Evolutionary conservation across 1,139 yeast genomes (phyloP), one percentile per base, ranked within the genome.

Genomic region (Tardiomyces blankii): DNA sequence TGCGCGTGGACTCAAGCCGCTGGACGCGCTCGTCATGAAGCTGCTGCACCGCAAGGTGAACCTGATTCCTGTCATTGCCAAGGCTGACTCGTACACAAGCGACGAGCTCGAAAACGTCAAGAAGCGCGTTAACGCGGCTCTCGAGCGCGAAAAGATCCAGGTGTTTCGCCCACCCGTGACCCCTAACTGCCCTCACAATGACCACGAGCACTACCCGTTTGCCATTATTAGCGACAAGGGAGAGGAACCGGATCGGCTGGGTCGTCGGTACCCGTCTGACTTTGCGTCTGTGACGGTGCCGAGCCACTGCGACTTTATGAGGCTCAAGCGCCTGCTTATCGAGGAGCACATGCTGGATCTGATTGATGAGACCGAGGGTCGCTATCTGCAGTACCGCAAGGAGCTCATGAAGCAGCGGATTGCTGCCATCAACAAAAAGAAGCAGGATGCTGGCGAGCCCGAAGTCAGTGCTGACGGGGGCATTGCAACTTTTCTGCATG

Each of bases 81-180:
- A 89, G 66, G 76, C 95, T 32, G 98, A 91, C 66, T 76, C 95
- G 18, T 72, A 89, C 61, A 89, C 97, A 12, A 46, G 46, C 2
- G 53, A 52, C 1, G 75, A 70, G 44, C 49, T 65, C 25, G 44
- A 42, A 1, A 51, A 48, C 18, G 73, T 77, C 59, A 82, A 82
- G 59, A 48, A 38, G 4, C 57, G 63, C 42, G 66, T 82, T 16
- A 70, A 66, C 44, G 57, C 59, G 4, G 67, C 74, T 1, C 67
- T 85, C 47, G 58, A 58, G 18, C 63, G 59, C 3, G 68, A 82
- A 50, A 67, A 67, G 5, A 82, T 87, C 46, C 64, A 67, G 23
- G 67, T 80, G 23, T 84, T 88, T 65, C 72, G 73, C 42, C 72
- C 79, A 45, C 64, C 80, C 13, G 63, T 63, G 6, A 77, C 75